Evolutionary conservation across 768 basidiomycete species (phyloP), one percentile per base, ranked within the genome.

Genomic region (Stropharia rugosoannulata): DNA sequence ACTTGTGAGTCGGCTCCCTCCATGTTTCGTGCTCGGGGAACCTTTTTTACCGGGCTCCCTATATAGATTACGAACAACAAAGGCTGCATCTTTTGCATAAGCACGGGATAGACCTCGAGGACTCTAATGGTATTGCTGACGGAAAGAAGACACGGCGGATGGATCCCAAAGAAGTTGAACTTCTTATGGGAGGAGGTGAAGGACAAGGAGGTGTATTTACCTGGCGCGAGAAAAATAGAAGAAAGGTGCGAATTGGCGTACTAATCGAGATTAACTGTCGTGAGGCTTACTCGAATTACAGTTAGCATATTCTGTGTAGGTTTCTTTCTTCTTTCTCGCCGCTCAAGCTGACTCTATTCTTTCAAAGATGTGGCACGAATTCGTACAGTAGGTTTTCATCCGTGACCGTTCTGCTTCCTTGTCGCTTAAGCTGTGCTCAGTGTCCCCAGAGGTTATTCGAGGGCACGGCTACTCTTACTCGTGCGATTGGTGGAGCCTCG

Each of bases 401-500:
- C 53, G 57, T 62, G 56, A 58, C 59, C 61, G 59, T 60, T 59
- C 54, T 59, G 43, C 59, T 58, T 56, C 42, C 25, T 62, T 49
- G 64, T 58, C 37, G 57, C 63, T 67, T 55, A 66, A 47, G 57
- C 41, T 60, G 41, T 59, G 56, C 22, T 54, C 57, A 93, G 92
- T 93, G 90, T 92, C 90, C 8, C 92, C 91, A 41, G 91, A 93
- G 70, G 92, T 93, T 44, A 92, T 94, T 66, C 84, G 90, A 62
- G 90, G 90, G 18, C 89, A 92, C 66, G 95, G 95, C 22, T 98
- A 98, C 72, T 85, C 89, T 38, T 95, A 91, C 73, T 90, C 89
- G 36, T 96, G 94, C 68, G 96, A 98, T 68, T 98, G 95, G 95
- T 99, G 96, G 96, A 93, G 90, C 73, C 81, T 98, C 44, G 95